A percentile compares a stretch with the other conserved stretches of the same genome.
Conservation (phyloP, 768 basidiomycete genomes). For the Tubosaeta sp. region DNA sequence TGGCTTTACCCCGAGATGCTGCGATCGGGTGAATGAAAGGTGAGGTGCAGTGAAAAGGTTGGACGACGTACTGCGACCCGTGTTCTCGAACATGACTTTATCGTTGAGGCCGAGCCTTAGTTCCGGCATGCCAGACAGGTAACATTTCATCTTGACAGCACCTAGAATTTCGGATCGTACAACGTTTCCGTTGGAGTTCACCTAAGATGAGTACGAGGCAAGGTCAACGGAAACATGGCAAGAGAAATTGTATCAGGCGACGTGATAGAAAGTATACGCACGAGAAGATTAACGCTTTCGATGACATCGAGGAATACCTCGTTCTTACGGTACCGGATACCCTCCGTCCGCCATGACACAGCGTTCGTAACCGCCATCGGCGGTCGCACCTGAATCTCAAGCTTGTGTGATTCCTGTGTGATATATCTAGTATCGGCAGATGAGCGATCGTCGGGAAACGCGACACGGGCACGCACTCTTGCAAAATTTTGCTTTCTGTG, state of each 20-base stretch:
- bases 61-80: constrained; percentile 75
- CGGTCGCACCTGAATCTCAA: constrained; percentile 87
- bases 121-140: constrained; percentile 99
- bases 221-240: neutral
- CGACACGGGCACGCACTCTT: constrained; percentile 59
- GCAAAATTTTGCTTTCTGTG: constrained; percentile 97
- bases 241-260: neutral
- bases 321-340: constrained; percentile 96
- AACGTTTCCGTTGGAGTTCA: constrained; percentile 95
- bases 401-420: constrained; percentile 97
- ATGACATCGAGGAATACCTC: constrained; percentile 99
- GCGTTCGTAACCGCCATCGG: constrained; percentile 98
- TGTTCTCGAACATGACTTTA: constrained; percentile 99
- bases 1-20: constrained; percentile 81
- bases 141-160: constrained; percentile 99
- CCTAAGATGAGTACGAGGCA: constrained; percentile 41
- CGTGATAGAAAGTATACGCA: constrained; percentile 34
- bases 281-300: constrained; percentile 94
- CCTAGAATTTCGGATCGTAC: constrained; percentile 96
- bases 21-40: neutral
- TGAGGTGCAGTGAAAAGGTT: neutral
- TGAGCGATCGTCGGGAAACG: neutral
- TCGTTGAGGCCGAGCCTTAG: constrained; percentile 93
- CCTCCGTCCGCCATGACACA: constrained; percentile 97
- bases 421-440: constrained; percentile 62